phyloP scores from a whole-genome alignment of 192 early-diverging fungal genomes.

The Coemansia sp. region DNA sequence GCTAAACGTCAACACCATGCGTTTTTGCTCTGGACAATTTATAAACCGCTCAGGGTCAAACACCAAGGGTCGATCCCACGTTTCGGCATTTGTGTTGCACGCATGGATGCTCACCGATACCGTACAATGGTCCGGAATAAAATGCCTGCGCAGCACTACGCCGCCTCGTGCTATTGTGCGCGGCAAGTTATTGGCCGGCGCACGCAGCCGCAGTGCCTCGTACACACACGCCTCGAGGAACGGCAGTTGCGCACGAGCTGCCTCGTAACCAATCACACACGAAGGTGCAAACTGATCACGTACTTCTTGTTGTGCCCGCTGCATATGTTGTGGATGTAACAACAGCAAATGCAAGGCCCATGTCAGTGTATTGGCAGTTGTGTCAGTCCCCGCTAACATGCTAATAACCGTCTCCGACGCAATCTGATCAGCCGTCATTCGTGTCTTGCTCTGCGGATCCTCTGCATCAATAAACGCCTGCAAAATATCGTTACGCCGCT shows the following conservation, averaged over 20 bases:
- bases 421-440: conserved; percentile 35
- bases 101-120: conserved; percentile 28
- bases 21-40: conserved; percentile 7
- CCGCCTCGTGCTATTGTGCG: conserved; percentile 35
- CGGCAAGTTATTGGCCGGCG: conserved; percentile 29
- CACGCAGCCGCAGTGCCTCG: conserved; percentile 41
- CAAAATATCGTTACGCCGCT: conserved; percentile 33
- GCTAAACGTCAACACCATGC: conserved; percentile 35
- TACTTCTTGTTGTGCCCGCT: conserved; percentile 14
- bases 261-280: conserved; percentile 23
- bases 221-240: conserved; percentile 47
- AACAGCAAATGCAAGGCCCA: conserved; percentile 42
- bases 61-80: conserved; percentile 22
- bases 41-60: conserved; percentile 35
- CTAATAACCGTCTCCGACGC: conserved; percentile 35
- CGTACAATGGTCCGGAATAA: conserved; percentile 38
- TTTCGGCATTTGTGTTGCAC: conserved; percentile 13
- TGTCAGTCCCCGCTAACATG: conserved; percentile 44
- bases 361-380: conserved; percentile 35
- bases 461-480: conserved; percentile 48
- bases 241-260: conserved; percentile 23
- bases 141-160: conserved; percentile 28
- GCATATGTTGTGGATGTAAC: conserved; percentile 27
- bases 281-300: conserved; percentile 14
- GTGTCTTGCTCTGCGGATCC: conserved; percentile 29